These are phyloP conservation scores for Stachybotrys elegans DNA, from an alignment of 2,329 filamentous ascomycete genomes.

Conservation along the genomic window DNA sequence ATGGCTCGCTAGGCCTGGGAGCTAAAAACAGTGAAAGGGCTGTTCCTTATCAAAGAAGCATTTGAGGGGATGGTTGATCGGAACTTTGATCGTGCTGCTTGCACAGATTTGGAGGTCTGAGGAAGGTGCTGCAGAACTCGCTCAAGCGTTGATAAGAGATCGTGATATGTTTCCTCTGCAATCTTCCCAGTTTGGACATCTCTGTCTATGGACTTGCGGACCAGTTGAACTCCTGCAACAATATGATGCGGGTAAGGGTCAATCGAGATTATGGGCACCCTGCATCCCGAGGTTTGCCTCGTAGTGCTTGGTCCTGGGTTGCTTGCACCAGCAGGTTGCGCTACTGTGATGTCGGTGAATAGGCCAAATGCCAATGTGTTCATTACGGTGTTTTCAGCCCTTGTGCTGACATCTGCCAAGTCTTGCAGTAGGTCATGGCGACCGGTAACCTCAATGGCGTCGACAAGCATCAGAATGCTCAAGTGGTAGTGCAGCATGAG, in stretches of 20 bases:
- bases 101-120: conserved; percentile 25
- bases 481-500: conserved; percentile 28
- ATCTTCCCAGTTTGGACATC: conserved; percentile 20
- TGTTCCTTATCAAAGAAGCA: neutral
- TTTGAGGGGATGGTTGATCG: neutral
- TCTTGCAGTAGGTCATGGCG: conserved; percentile 19
- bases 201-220: conserved; percentile 22
- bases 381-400: conserved; percentile 25
- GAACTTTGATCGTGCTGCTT: conserved; percentile 20
- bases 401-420: conserved; percentile 16
- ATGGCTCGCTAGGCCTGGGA: neutral
- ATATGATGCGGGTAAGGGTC: conserved; percentile 27
- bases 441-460: conserved; percentile 22
- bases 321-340: no score
- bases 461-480: conserved; percentile 24
- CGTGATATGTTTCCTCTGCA: conserved; percentile 17
- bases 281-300: conserved; percentile 9
- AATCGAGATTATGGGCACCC: conserved; percentile 23
- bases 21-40: neutral
- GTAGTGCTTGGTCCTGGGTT: no score
- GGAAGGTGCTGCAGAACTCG: conserved; percentile 19
- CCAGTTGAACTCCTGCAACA: conserved; percentile 22
- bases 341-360: conserved; percentile 18
- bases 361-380: conserved; percentile 24
- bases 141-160: conserved; percentile 19